A percentile compares a stretch with the other conserved stretches of the same genome.
phyloP scores from a whole-genome alignment of 2,329 filamentous ascomycete genomes.

The Trichoderma harzianum region DNA sequence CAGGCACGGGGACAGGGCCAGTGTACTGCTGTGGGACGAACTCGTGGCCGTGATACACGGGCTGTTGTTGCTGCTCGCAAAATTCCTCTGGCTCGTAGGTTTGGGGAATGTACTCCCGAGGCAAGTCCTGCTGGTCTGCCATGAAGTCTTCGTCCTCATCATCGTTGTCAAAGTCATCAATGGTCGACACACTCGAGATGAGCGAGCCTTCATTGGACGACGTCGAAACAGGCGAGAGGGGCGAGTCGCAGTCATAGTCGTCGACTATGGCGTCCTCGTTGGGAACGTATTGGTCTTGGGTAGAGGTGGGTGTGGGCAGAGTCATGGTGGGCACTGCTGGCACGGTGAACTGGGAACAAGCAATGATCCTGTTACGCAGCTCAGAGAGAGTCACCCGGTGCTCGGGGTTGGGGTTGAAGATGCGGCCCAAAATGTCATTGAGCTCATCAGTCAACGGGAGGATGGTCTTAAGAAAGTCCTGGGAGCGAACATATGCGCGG shows the following conservation, averaged over 20 bases:
- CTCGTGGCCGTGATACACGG: conserved; percentile 44
- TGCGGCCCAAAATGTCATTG: conserved; percentile 78
- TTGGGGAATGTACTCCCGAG: conserved; percentile 41
- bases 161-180: conserved; percentile 44
- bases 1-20: conserved; percentile 32
- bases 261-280: conserved; percentile 45
- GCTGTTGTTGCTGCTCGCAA: conserved; percentile 32
- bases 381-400: conserved; percentile 79
- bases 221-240: conserved; percentile 50
- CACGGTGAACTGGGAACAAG: conserved; percentile 71
- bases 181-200: conserved; percentile 51
- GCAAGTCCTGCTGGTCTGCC: conserved; percentile 41
- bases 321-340: conserved; percentile 34
- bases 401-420: conserved; percentile 83
- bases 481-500: conserved; percentile 80
- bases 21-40: conserved; percentile 46
- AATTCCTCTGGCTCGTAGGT: conserved; percentile 48
- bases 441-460: conserved; percentile 86
- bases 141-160: conserved; percentile 37
- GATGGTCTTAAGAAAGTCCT: conserved; percentile 86
- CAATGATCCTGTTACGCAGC: conserved; percentile 71
- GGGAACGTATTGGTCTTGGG: conserved; percentile 48
- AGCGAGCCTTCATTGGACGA: conserved; percentile 55
- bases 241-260: conserved; percentile 43
- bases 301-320: conserved; percentile 40